phyloP scores from a whole-genome alignment of 495 filamentous ascomycete species.

The Jackrogersella multiformis region DNA sequence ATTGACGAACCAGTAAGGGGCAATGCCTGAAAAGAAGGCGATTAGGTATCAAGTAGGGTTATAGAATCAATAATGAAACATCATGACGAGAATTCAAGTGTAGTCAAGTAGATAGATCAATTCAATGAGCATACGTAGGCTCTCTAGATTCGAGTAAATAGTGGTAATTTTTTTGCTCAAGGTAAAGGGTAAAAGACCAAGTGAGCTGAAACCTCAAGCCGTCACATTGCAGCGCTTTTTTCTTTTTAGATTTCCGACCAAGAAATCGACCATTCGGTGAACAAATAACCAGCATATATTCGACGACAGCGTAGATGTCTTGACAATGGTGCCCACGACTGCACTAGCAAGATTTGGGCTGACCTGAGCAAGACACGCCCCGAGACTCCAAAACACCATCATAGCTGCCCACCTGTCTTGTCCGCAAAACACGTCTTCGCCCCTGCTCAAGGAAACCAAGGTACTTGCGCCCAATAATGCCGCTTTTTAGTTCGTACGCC shows the following conservation, averaged over 20 bases:
- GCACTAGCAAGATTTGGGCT: conserved; percentile 23
- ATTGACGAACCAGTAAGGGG: conserved; percentile 9
- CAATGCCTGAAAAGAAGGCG: neutral
- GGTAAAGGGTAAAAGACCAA: conserved; percentile 21
- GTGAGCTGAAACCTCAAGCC: conserved; percentile 19
- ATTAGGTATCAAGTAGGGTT: neutral
- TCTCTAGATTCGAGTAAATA: conserved; percentile 36
- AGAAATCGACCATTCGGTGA: conserved; percentile 29
- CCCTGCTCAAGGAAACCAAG: conserved; percentile 42
- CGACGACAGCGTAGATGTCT: conserved; percentile 22
- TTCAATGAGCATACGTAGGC: conserved; percentile 36
- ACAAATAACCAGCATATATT: conserved; percentile 30
- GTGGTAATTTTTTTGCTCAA: conserved; percentile 29
- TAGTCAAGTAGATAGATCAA: conserved; percentile 36
- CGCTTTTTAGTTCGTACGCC: conserved; percentile 51
- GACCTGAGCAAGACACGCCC: conserved; percentile 34
- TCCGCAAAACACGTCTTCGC: conserved; percentile 43
- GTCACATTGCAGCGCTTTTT: conserved; percentile 26
- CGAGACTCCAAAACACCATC: conserved; percentile 48
- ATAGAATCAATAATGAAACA: neutral
- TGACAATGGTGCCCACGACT: conserved; percentile 19
- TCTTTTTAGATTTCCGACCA: conserved; percentile 32
- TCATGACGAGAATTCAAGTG: neutral
- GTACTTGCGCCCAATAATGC: conserved; percentile 49
- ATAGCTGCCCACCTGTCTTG: conserved; percentile 45